These are phyloP conservation scores for Schwanniomyces sp. DNA, from an alignment of 805 yeast genomes.

Conservation along the genomic window DNA sequence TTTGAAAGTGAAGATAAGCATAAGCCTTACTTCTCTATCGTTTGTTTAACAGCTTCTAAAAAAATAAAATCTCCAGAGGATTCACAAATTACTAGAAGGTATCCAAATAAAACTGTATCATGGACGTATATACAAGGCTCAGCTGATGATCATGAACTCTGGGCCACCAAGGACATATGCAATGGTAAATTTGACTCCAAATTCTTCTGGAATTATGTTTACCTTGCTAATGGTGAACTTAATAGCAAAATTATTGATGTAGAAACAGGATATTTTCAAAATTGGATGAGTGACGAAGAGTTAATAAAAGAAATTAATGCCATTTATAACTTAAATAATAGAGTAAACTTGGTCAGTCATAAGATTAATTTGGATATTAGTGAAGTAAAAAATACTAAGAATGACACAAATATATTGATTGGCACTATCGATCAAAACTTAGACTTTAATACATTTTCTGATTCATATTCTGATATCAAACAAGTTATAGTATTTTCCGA, in stretches of 20 bases:
- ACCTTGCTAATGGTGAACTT: slow-evolving; percentile 4
- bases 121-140: slow-evolving; percentile 82
- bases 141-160: slow-evolving; percentile 89
- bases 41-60: slow-evolving; percentile 63
- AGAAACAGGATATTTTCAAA: slow-evolving; percentile 17
- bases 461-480: slow-evolving; percentile 4
- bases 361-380: slow-evolving; percentile 9
- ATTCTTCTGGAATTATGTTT: slow-evolving; percentile 52
- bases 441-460: slow-evolving; percentile 5
- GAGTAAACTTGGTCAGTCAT: background rate
- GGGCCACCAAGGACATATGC: slow-evolving; percentile 48
- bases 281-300: slow-evolving; percentile 22
- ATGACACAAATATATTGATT: slow-evolving; percentile 24
- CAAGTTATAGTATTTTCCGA: slow-evolving; percentile 26
- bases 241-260: slow-evolving; percentile 16
- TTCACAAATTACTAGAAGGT: slow-evolving; percentile 56
- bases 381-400: slow-evolving; percentile 7
- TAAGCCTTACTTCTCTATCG: slow-evolving; percentile 30
- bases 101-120: slow-evolving; percentile 3
- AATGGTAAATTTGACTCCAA: slow-evolving; percentile 52
- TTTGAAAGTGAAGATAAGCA: background rate
- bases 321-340: slow-evolving; percentile 5
- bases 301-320: slow-evolving; percentile 16
- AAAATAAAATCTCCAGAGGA: slow-evolving; percentile 20
- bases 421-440: slow-evolving; percentile 23